Base-by-base conservation (phyloP, 768 basidiomycete species). In the Leccinum obscurum region DNA sequence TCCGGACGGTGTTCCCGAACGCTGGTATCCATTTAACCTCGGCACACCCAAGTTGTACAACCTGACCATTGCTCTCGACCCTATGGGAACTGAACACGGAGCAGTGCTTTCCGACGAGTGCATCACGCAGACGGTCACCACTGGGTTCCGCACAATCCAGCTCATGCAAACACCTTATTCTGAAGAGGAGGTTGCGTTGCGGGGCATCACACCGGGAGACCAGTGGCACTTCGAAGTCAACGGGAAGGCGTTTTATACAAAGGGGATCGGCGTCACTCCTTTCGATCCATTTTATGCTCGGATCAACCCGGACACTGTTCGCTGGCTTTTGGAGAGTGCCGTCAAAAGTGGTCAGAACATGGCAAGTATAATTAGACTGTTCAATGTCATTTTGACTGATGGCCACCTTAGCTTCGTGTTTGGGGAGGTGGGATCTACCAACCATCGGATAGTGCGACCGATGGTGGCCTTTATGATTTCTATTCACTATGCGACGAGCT, bases 151-250 rank as follows among this genome's bases (percentile, higher is more conserved):
- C 15, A 85, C 85, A 4, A 79, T 86, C 53, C 74, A 81, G 52
- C 78, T 85, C 32, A 75, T 79, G 26, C 84, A 85, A 68, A 68
- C 75, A 6, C 71, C 80, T 2, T 84, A 84, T 62, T 70, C 78
- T 7, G 70, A 78, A 53, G 70, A 75, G 32, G 83, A 85, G 34
- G 63, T 84, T 20, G 68, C 68, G 4, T 63, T 68, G 34, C 76
- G 80, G 4, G 83, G 83, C 1, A 84, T 85, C 57, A 84, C 80
- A 1, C 83, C 84, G 1, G 84, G 84, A 9, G 83, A 86, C 63
- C 78, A 85, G 63, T 85, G 83, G 80, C 83, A 85, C 67, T 85
- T 86, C 66, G 77, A 80, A 61, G 76, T 86, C 58, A 85, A 86
- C 55, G 84, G 85, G 11, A 79, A 79, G 66, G 77, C 78, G 17